Evolutionary conservation across 257 asterid genomes (phyloP).

Genomic region (Linderniella brevidens): DNA sequence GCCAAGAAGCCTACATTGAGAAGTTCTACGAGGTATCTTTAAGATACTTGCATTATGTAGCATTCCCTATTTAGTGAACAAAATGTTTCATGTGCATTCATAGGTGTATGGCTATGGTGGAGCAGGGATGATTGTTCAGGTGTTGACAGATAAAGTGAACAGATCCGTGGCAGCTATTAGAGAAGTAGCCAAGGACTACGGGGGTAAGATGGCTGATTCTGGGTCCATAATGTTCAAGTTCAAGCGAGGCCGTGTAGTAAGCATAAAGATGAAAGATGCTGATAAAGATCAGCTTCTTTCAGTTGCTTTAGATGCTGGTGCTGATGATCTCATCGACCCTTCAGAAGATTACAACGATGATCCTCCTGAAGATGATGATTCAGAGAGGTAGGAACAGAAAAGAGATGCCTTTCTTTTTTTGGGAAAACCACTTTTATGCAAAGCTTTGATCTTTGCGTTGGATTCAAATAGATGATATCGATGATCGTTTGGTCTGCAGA

Average conservation of each 20-base stretch:
- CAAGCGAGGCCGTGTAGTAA: constrained; percentile 59
- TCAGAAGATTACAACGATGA: constrained; percentile 35
- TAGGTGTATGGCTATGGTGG: constrained; percentile 94
- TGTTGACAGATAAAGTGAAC: constrained; percentile 66
- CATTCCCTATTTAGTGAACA: too few relatives aligned
- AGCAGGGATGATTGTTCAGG: constrained; percentile 76
- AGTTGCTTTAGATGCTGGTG: constrained; percentile 82
- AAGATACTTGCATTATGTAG: too few relatives aligned
- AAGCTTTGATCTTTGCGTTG: not conserved
- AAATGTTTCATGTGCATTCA: not conserved
- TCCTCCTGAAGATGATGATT: constrained; percentile 31
- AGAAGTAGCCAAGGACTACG: constrained; percentile 54
- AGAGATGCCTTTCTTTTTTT: not conserved
- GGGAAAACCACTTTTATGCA: not conserved
- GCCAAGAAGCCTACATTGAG: constrained; percentile 73
- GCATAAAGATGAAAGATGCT: constrained; percentile 41
- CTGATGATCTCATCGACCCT: constrained; percentile 81
- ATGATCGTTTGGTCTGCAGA: constrained; percentile 17
- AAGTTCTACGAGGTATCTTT: constrained; percentile 62
- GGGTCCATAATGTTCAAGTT: constrained; percentile 91
- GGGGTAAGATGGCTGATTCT: constrained; percentile 91
- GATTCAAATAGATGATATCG: constrained; percentile 5
- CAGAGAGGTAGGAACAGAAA: constrained; percentile 32
- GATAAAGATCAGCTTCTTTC: constrained; percentile 60
- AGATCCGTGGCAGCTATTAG: constrained; percentile 70